These are phyloP conservation scores for Lentinula sp. DNA, from an alignment of 768 basidiomycete genomes.

Conservation along the genomic window DNA sequence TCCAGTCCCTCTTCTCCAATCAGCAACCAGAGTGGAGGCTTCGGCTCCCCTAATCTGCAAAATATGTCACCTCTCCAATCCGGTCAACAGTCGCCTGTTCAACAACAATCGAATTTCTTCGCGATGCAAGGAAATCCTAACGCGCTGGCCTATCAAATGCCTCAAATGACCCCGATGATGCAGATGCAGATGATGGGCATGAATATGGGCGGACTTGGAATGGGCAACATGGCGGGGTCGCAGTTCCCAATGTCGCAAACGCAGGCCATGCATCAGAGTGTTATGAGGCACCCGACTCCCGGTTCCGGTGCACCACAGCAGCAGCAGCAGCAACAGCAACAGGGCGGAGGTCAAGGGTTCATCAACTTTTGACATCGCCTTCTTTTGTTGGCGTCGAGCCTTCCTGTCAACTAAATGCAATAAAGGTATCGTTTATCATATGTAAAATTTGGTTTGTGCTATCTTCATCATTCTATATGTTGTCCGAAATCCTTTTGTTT, in stretches of 20 bases:
- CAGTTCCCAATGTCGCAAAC: conserved; percentile 51
- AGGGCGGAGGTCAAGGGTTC: conserved; percentile 31
- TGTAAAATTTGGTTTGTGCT: conserved; percentile 8
- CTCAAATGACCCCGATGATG: conserved; percentile 59
- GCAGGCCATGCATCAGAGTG: conserved; percentile 80
- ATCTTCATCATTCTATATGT: not conserved
- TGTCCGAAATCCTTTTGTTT: not conserved
- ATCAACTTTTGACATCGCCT: conserved; percentile 28
- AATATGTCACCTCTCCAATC: conserved; percentile 18
- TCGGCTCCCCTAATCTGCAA: conserved; percentile 36
- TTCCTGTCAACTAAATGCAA: not conserved
- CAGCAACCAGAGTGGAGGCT: conserved; percentile 25
- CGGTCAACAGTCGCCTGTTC: conserved; percentile 31
- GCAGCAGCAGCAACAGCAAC: conserved; percentile 13
- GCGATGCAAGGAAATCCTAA: conserved; percentile 39
- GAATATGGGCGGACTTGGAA: conserved; percentile 42
- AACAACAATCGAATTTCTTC: conserved; percentile 42
- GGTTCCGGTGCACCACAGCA: conserved; percentile 15
- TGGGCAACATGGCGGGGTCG: conserved; percentile 16
- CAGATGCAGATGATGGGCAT: conserved; percentile 54
- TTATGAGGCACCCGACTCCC: conserved; percentile 78
- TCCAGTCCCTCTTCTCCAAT: conserved; percentile 28
- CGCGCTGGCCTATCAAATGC: conserved; percentile 50
- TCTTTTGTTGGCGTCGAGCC: no score
- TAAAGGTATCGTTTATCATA: not conserved